Percentiles rank a stretch among this genome's conserved stretches.
phyloP scores from a whole-genome alignment of 2,329 filamentous ascomycete species.

The Fusarium multiceps region DNA sequence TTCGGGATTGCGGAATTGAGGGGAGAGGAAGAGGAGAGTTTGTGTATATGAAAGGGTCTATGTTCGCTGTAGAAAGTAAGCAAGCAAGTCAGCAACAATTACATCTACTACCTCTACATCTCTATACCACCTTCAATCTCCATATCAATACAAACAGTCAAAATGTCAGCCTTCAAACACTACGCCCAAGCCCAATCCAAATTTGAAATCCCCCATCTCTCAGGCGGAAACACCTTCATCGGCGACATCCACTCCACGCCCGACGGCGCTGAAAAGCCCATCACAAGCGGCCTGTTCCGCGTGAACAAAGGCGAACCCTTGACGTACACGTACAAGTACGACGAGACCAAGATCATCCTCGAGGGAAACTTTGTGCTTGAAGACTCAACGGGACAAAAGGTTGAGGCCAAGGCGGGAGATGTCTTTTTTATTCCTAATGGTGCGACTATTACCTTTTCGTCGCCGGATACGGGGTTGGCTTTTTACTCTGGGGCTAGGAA shows the following conservation, averaged over 20 bases:
- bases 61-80: too few relatives aligned
- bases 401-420: slow-evolving; percentile 70
- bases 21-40: background rate
- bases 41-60: slow-evolving; percentile 26
- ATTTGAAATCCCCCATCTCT: slow-evolving; percentile 73
- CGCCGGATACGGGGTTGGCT: slow-evolving; percentile 68
- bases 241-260: slow-evolving; percentile 71
- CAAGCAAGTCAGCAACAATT: too few relatives aligned
- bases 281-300: slow-evolving; percentile 73
- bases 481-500: slow-evolving; percentile 64
- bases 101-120: too few relatives aligned
- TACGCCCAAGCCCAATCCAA: slow-evolving; percentile 67
- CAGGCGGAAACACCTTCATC: slow-evolving; percentile 75
- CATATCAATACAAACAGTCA: slow-evolving; percentile 11
- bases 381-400: slow-evolving; percentile 70
- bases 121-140: background rate
- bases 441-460: slow-evolving; percentile 73
- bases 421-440: slow-evolving; percentile 77
- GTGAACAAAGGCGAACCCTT: slow-evolving; percentile 75
- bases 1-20: background rate
- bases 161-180: slow-evolving; percentile 61
- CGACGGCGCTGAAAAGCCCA: slow-evolving; percentile 67
- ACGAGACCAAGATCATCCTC: slow-evolving; percentile 80
- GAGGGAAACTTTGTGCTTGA: slow-evolving; percentile 74
- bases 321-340: slow-evolving; percentile 75